Base-by-base conservation (phyloP, 2,329 filamentous ascomycete species). In the Arthrinium puccinioides region DNA sequence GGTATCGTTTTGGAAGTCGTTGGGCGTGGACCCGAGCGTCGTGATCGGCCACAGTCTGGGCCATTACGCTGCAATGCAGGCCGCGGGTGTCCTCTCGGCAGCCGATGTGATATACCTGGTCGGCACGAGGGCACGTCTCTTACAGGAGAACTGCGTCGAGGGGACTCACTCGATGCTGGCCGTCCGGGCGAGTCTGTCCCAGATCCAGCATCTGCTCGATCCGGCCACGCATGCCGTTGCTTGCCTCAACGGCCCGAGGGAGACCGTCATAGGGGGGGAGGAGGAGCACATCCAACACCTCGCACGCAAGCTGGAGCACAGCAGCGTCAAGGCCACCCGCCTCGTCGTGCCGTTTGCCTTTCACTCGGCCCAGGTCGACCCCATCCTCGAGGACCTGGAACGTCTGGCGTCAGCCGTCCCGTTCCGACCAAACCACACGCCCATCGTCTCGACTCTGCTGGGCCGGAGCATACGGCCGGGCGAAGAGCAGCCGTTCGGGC, bases 191-290 rank as follows among this genome's bases (percentile, higher is more conserved):
- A 50, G 56, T 0, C 42, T 50, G 4, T 62, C 68, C 25, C 56
- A 66, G 21, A 66, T 69, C 46, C 70, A 70, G 38, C 9, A 14
- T 8, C 2, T 15, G 26, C 7, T 3, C 3, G 13, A 6, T 15
- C 16, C 16, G 26, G 9, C 9, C 4, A 4, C 10, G 5, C 6
- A 15, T 15, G 13, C 10, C 9, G 4, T 28, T 9, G 26, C 26
- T 8, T 28, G 26, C 5, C 3, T n/a, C 10, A 28, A 28, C 13
- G 9, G n/a, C 9, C 10, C 9, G 26, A 2, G 4, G 10, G 73
- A 76, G 49, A 78, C 72, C 28, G 78, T 82, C 9, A 60, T 82
- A 13, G 73, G 72, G 43, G 68, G 76, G 15, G 64, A 65, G 25
- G 55, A 59, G 15, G 61, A 63, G 10, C 57, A 72, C 30, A 65